A percentile compares a stretch with the other conserved stretches of the same genome.
Evolutionary conservation across 1,284 basidiomycete species (phyloP).

Genomic region (Ceratobasidium theobromae): DNA sequence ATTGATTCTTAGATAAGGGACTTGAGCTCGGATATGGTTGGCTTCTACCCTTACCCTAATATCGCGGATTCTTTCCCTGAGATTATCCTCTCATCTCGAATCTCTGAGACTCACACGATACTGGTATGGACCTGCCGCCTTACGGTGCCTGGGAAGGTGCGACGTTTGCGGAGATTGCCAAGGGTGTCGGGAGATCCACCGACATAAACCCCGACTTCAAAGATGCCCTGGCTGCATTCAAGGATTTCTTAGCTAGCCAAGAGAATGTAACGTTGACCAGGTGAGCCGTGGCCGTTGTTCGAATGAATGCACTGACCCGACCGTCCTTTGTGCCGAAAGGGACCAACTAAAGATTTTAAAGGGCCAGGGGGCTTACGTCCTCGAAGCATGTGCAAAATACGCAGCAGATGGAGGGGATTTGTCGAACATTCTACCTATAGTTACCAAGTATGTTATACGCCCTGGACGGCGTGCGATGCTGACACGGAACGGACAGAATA

Average conservation of each 20-base stretch:
- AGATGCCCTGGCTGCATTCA: slow-evolving; percentile 5
- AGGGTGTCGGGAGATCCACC: background rate
- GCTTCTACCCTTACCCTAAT: too few relatives aligned
- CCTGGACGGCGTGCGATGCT: too few relatives aligned
- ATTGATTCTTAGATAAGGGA: background rate
- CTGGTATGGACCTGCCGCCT: background rate
- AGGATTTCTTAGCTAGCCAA: background rate
- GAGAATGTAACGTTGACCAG: background rate
- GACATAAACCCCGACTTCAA: background rate
- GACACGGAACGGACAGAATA: background rate
- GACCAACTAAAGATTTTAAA: slow-evolving; percentile 2
- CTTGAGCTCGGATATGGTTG: background rate
- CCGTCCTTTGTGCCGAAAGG: background rate
- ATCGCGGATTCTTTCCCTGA: background rate
- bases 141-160: background rate
- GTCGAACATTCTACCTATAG: background rate
- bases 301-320: too few relatives aligned
- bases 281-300: too few relatives aligned
- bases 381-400: slow-evolving; percentile 5
- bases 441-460: background rate
- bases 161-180: slow-evolving; percentile 7
- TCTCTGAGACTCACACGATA: too few relatives aligned
- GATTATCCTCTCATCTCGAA: background rate
- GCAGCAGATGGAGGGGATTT: background rate
- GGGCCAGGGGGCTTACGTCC: background rate